Evolutionary conservation across 805 yeast species (phyloP).

Genomic region (Limtongia smithiae): DNA sequence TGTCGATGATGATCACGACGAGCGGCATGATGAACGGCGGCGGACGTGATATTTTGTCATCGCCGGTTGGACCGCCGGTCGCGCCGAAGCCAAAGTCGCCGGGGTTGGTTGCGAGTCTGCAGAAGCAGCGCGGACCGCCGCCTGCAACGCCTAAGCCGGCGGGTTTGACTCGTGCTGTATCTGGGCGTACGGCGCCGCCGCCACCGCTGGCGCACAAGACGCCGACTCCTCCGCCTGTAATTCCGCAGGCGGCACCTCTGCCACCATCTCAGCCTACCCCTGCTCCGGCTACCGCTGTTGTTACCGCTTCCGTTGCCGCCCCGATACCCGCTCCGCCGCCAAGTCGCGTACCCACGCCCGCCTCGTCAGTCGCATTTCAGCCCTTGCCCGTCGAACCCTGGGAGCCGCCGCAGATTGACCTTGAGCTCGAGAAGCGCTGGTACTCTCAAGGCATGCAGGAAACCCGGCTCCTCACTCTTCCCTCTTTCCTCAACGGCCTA

Average conservation of each 20-base stretch:
- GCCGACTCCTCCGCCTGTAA: no score
- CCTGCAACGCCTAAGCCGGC: not conserved
- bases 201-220: no score
- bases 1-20: no score
- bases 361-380: not conserved
- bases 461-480: constrained; percentile 27
- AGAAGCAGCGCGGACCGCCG: not conserved
- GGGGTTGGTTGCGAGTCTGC: no score
- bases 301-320: not conserved
- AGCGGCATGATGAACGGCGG: no score
- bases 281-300: not conserved
- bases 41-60: no score
- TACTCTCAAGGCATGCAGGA: constrained; percentile 26
- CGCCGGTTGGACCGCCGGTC: no score
- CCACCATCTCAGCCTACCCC: not conserved
- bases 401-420: constrained; percentile 23
- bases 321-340: constrained; percentile 6
- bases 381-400: constrained; percentile 14
- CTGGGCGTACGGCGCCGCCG: no score
- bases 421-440: constrained; percentile 33
- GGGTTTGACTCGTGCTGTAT: not conserved
- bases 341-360: constrained; percentile 1
- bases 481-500: constrained; percentile 32
- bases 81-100: no score
- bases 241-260: not conserved